Percentiles rank a stretch among this genome's conserved stretches.
These are phyloP conservation scores for Tuber indicum DNA, from an alignment of 495 filamentous ascomycete genomes.

Conservation along the genomic window DNA sequence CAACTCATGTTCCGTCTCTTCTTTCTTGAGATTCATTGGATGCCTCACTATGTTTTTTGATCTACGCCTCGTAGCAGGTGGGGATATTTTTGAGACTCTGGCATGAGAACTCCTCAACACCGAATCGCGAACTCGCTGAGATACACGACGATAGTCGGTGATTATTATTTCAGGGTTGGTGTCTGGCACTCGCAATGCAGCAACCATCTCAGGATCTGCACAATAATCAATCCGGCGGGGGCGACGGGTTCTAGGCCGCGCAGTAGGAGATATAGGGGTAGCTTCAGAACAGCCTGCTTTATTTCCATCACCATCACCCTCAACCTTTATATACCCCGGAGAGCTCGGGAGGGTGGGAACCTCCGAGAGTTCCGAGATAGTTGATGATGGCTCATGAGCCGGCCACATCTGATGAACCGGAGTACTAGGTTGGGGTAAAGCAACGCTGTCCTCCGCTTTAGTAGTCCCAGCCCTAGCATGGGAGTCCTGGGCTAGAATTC, in stretches of 20 bases:
- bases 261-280: neutral
- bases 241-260: neutral
- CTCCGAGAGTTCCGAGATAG: neutral
- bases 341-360: neutral
- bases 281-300: slow-evolving; percentile 3
- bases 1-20: neutral
- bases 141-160: neutral
- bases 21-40: slow-evolving; percentile 7
- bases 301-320: neutral
- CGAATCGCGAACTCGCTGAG: neutral
- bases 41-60: neutral
- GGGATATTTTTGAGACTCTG: neutral
- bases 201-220: slow-evolving; percentile 20
- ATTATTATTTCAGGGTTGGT: neutral
- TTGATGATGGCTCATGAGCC: neutral
- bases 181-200: slow-evolving; percentile 12
- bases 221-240: slow-evolving; percentile 12
- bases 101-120: neutral
- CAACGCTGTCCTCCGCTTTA: neutral
- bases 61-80: neutral
- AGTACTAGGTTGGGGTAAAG: neutral
- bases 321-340: neutral
- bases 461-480: neutral
- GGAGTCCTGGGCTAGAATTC: neutral
- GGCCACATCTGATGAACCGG: neutral